These are phyloP conservation scores for Ogataea nonfermentans DNA, from an alignment of 805 yeast genomes.

Conservation along the genomic window DNA sequence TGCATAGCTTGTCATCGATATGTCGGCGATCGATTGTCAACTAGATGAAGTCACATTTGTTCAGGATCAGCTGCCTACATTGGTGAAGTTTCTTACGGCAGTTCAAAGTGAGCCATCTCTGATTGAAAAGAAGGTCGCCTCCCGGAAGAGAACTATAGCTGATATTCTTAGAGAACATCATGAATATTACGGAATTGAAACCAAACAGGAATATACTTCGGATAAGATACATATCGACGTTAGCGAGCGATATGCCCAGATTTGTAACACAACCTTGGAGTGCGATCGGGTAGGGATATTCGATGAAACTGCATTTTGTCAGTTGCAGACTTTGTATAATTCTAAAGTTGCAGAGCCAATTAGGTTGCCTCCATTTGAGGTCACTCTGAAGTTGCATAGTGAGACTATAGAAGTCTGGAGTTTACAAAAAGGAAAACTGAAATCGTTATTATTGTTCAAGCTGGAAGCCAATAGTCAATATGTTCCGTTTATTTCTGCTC, in stretches of 20 bases:
- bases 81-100: slow-evolving; percentile 1
- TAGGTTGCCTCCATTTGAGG: slow-evolving; percentile 13
- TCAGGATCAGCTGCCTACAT: slow-evolving; percentile 1
- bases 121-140: slow-evolving; percentile 8
- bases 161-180: slow-evolving; percentile 19
- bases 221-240: background rate
- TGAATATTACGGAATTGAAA: slow-evolving; percentile 14
- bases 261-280: slow-evolving; percentile 7
- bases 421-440: slow-evolving; percentile 8
- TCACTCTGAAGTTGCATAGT: slow-evolving; percentile 5
- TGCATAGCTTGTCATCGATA: background rate
- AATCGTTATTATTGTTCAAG: slow-evolving; percentile 9
- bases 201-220: slow-evolving; percentile 1
- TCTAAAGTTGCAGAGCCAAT: background rate
- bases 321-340: slow-evolving; percentile 2
- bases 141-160: slow-evolving; percentile 17
- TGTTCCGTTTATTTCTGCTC: slow-evolving; percentile 12
- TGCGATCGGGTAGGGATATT: slow-evolving; percentile 6
- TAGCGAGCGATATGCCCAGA: background rate
- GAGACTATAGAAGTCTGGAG: slow-evolving; percentile 8
- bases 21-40: slow-evolving; percentile 5
- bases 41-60: slow-evolving; percentile 1
- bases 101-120: slow-evolving; percentile 2
- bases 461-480: slow-evolving; percentile 8
- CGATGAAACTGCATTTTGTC: background rate